These are phyloP conservation scores for Mesotaenium endlicherianum DNA, from an alignment of 139 green algal genomes.

Conservation along the genomic window DNA sequence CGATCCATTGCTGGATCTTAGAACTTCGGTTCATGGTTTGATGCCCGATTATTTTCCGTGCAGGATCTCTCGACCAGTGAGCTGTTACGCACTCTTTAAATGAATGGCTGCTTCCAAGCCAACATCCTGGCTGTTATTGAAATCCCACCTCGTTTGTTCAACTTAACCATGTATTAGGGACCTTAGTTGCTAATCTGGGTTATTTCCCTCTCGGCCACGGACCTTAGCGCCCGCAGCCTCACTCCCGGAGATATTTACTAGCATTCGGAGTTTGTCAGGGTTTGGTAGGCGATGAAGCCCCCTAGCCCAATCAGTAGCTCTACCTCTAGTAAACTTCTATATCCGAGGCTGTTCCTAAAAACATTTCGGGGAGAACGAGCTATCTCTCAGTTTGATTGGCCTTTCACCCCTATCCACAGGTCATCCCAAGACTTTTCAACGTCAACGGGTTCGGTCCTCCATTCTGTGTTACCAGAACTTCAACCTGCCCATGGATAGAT, in stretches of 20 bases:
- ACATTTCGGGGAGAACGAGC: constrained; percentile 68
- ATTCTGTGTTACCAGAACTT: constrained; percentile 59
- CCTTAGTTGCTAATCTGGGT: constrained; percentile 67
- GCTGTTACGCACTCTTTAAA: constrained; percentile 73
- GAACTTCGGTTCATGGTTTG: constrained; percentile 61
- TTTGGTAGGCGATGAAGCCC: constrained; percentile 57
- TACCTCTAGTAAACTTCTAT: constrained; percentile 55
- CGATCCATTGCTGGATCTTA: constrained; percentile 35
- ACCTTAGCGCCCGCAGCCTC: constrained; percentile 65
- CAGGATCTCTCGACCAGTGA: constrained; percentile 64
- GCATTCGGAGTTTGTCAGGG: constrained; percentile 68
- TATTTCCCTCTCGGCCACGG: constrained; percentile 68
- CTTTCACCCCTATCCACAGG: constrained; percentile 68
- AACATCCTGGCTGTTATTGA: constrained; percentile 62
- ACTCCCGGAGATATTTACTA: constrained; percentile 24
- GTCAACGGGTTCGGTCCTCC: constrained; percentile 60
- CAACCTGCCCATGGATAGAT: constrained; percentile 65
- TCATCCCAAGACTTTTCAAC: constrained; percentile 65
- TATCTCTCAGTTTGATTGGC: constrained; percentile 68
- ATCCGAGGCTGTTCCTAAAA: constrained; percentile 59
- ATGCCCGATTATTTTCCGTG: constrained; percentile 67
- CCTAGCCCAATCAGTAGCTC: constrained; percentile 59
- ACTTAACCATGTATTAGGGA: constrained; percentile 62
- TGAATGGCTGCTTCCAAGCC: constrained; percentile 69
- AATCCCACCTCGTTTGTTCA: constrained; percentile 62